Evolutionary conservation across 179 eudicot genomes (phyloP).

Genomic region (Sideroxylon spinosum): DNA sequence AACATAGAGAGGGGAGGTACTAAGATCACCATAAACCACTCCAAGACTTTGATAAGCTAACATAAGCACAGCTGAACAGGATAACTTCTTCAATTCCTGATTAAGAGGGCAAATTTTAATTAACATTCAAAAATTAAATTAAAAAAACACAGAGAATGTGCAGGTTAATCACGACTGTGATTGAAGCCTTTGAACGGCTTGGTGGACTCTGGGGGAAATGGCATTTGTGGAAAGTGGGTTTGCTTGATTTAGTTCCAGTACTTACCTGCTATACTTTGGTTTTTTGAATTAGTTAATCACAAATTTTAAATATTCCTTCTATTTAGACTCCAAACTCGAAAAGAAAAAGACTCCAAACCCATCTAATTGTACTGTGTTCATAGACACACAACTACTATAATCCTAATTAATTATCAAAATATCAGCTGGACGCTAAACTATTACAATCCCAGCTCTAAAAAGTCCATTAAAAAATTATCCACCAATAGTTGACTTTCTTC

Average conservation of each 20-base stretch:
- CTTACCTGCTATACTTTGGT: background rate
- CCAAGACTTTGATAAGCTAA: constrained; percentile 55
- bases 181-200: background rate
- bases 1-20: constrained; percentile 52
- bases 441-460: background rate
- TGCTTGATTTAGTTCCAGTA: background rate
- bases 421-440: background rate
- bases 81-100: constrained; percentile 30
- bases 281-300: background rate
- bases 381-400: background rate
- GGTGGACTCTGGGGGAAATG: background rate
- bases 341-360: background rate
- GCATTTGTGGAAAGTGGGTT: background rate
- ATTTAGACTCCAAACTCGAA: background rate
- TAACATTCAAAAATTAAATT: background rate
- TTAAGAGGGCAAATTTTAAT: background rate
- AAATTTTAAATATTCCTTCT: background rate
- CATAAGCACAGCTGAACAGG: constrained; percentile 32
- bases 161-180: background rate
- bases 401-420: background rate
- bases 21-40: constrained; percentile 51
- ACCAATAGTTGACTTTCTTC: background rate
- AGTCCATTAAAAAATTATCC: background rate
- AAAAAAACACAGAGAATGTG: background rate
- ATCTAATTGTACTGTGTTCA: background rate